Percentiles rank a stretch among this genome's conserved stretches.
Conservation (phyloP, 768 basidiomycete species). For the Mycena capillaripes region DNA sequence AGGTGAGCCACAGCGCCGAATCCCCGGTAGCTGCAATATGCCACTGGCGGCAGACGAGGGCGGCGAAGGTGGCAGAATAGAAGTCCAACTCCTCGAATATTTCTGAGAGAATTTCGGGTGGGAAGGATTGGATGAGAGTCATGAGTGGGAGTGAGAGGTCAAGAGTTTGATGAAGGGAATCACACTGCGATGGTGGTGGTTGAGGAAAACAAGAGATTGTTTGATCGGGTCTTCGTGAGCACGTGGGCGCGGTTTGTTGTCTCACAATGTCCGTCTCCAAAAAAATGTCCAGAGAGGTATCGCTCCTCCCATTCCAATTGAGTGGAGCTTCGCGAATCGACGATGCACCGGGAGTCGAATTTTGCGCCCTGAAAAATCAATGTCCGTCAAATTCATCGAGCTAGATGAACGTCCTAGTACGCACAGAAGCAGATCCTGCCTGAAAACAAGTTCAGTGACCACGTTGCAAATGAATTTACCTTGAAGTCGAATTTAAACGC, state of each 20-base stretch:
- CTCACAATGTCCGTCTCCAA: no score
- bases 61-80: background rate
- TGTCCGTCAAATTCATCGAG: no score
- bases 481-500: no score
- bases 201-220: background rate
- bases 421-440: no score
- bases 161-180: background rate
- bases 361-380: no score
- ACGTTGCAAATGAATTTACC: no score
- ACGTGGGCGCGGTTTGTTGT: background rate
- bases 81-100: background rate
- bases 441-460: no score
- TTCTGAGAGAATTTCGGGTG: conserved; percentile 6
- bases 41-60: conserved; percentile 16
- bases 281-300: no score
- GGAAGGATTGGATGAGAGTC: conserved; percentile 6
- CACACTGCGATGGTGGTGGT: background rate
- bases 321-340: no score
- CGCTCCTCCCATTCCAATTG: no score
- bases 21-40: background rate
- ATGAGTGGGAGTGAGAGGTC: background rate
- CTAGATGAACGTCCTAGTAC: no score
- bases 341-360: no score
- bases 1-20: background rate
- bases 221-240: background rate